Base-by-base conservation (phyloP, 78 protist species). In the Pigoraptor vietnamica region DNA sequence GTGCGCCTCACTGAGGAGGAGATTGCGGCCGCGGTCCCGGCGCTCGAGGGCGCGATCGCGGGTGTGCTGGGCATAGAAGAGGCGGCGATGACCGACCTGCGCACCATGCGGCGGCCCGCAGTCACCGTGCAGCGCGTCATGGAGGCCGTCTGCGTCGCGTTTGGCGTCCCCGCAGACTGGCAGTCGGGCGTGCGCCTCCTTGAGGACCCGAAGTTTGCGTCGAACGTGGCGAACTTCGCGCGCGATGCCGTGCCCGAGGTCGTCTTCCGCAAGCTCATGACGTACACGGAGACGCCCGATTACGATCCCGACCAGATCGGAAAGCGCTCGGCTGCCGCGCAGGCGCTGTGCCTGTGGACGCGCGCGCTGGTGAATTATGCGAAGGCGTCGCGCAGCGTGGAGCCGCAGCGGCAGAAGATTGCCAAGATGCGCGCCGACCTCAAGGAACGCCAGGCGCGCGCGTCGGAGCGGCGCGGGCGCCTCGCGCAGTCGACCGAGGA, bases 341-440 rank as follows among this genome's bases (percentile, higher is more conserved):
- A 33, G 84, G 93, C 96, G 19, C 40, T 98, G 79, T 98, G 99
- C 96, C 87, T 90, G 96, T 98, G 99, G 99, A 94, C 79, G 39
- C 92, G 92, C 24, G 98, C 98, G 23, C 93, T 98, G 88, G 94
- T 90, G 33, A 24, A 23, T 23, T 95, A 92, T 92, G 48, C 88
- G 87, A 35, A 88, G 24, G 97, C 94, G 32, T 38, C 40, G 40
- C 93, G 94, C 93, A 81, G 29, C 23, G 94, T 97, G 32, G 96
- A 90, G 86, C 97, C 95, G 33, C 37, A 81, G 24, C 39, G 90
- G 67, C 38, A 21, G 90, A 23, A 1, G 79, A 90, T 93, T 67
- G n/a, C 6, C 33, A 88, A 40, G 38, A 86, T 84, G 37, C 92
- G 92, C 37, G 95, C 2, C 35, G 23, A 35, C 14, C 24, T 94